Evolutionary conservation across 768 basidiomycete species (phyloP).

Genomic region (Epithele typhae): DNA sequence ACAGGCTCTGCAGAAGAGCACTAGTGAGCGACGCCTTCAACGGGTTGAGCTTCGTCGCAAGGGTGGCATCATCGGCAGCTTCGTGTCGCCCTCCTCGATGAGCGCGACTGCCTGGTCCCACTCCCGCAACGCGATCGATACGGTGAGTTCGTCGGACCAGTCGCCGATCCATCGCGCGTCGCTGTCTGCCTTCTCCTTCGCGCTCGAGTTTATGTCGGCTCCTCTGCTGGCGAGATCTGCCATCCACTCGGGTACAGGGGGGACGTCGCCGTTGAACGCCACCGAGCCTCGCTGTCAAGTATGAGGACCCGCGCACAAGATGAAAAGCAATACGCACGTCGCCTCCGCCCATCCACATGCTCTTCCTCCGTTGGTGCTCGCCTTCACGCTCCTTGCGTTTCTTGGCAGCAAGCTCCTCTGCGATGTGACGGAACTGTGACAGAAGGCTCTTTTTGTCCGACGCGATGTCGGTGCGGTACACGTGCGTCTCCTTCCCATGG

Average conservation of each 20-base stretch:
- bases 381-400: conserved; percentile 92
- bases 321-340: conserved; percentile 32
- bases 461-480: conserved; percentile 80
- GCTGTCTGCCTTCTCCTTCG: conserved; percentile 72
- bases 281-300: conserved; percentile 29
- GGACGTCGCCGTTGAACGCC: conserved; percentile 22
- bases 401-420: conserved; percentile 86
- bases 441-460: conserved; percentile 87
- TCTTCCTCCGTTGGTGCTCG: conserved; percentile 85
- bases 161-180: conserved; percentile 88
- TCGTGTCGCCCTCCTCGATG: conserved; percentile 77
- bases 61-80: conserved; percentile 50
- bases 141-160: conserved; percentile 87
- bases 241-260: conserved; percentile 72
- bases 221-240: conserved; percentile 57
- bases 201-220: conserved; percentile 47
- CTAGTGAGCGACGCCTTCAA: conserved; percentile 66
- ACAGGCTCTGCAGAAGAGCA: conserved; percentile 69
- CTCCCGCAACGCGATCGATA: conserved; percentile 83
- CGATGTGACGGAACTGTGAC: conserved; percentile 83
- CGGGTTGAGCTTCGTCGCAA: conserved; percentile 55
- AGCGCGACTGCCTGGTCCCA: conserved; percentile 86
- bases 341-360: conserved; percentile 49
- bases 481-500: conserved; percentile 90
- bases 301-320: background rate